Base-by-base conservation (phyloP, 2,329 filamentous ascomycete species). In the Fusarium stilboides region DNA sequence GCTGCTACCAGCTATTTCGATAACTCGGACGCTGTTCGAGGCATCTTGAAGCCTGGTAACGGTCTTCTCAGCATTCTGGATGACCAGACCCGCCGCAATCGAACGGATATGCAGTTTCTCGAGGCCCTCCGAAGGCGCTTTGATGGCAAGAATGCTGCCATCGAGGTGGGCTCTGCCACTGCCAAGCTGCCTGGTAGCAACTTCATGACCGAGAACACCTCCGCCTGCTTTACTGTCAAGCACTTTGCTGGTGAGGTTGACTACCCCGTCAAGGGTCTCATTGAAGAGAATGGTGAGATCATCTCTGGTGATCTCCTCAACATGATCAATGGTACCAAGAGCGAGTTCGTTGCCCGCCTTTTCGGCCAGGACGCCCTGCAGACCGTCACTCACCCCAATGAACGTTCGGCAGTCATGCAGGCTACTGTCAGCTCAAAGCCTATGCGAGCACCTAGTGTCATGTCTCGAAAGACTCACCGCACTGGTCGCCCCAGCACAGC, bases 201-300 rank as follows among this genome's bases (percentile, higher is more conserved):
- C 78, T 97, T 97, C 79, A 84, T 91, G 50, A 95, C 94, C 0
- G 91, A 93, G 65, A 97, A 97, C 79, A 86, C 88, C 0, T 86
- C 92, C 0, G 91, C 94, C 7, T 88, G 88, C 12, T 99, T 99
- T 81, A 94, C 94, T 0, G 90, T 99, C 58, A 94, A 92, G 79
- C 96, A 99, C 80, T 99, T 97, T 79, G 95, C 95, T 39, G 96
- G 96, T 51, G 96, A 98, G 77, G 93, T 99, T 7, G 96, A 99
- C 65, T 99, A 99, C 77, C 91, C 93, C 3, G 88, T 97, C 64
- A 91, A 91, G 73, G 93, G 93, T 7, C 83, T 99, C 22, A 87
- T 98, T 4, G 96, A 99, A 79, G 94, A 97, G 80, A 99, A 99
- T 71, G 94, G 94, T 54, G 96, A 99, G 78, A 89, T 97, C 66